phyloP scores from a whole-genome alignment of 352 stramenopile genomes.

The Phytophthora capsici region DNA sequence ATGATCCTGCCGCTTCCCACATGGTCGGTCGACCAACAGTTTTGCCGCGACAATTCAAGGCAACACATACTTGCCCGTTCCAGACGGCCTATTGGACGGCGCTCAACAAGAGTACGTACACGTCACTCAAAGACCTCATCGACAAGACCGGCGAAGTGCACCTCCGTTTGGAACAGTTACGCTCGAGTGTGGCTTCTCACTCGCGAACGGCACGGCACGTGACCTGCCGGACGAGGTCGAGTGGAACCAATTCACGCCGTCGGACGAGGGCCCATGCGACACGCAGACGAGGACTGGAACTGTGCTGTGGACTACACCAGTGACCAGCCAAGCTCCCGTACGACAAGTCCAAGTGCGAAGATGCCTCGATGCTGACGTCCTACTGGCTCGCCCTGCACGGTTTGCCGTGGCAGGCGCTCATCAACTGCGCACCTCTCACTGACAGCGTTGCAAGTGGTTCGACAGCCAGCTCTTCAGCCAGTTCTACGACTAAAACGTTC shows the following conservation, averaged over 20 bases:
- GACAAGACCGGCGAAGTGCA: slow-evolving; percentile 15
- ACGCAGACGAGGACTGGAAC: slow-evolving; percentile 57
- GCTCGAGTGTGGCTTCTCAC: slow-evolving; percentile 24
- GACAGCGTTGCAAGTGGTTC: slow-evolving; percentile 5
- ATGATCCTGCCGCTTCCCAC: slow-evolving; percentile 39
- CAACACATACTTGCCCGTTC: slow-evolving; percentile 33
- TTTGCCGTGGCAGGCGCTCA: slow-evolving; percentile 49
- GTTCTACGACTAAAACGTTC: background rate
- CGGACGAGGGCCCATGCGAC: slow-evolving; percentile 54
- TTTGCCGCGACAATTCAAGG: slow-evolving; percentile 43
- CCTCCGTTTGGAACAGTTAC: slow-evolving; percentile 19
- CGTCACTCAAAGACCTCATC: slow-evolving; percentile 35
- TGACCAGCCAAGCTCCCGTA: slow-evolving; percentile 45
- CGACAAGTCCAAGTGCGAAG: slow-evolving; percentile 51
- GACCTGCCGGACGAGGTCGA: slow-evolving; percentile 44
- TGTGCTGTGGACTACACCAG: slow-evolving; percentile 46
- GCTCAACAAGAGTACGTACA: slow-evolving; percentile 34
- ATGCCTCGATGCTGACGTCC: slow-evolving; percentile 41
- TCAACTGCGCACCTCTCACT: slow-evolving; percentile 31
- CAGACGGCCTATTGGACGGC: slow-evolving; percentile 34
- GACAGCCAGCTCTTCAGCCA: background rate
- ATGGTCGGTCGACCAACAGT: slow-evolving; percentile 38
- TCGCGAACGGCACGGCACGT: slow-evolving; percentile 27
- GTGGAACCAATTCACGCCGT: slow-evolving; percentile 45
- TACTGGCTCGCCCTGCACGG: slow-evolving; percentile 51